phyloP scores from a whole-genome alignment of 2,329 filamentous ascomycete genomes.

The Epichloe typhina region DNA sequence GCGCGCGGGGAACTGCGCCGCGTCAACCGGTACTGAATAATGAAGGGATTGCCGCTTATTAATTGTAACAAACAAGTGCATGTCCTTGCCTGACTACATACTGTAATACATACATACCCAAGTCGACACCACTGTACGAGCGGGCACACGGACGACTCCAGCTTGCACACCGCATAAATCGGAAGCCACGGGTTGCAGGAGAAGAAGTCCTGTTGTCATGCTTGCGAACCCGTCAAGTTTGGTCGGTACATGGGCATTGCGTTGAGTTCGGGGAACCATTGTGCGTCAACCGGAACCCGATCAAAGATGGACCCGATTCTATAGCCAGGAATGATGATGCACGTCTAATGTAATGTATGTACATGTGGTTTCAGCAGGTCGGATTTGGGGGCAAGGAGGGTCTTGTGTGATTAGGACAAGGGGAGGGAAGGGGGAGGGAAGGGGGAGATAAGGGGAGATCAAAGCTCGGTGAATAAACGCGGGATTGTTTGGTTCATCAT shows the following conservation, averaged over 20 bases:
- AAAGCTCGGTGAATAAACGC: neutral
- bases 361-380: neutral
- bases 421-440: no score
- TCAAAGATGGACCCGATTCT: neutral
- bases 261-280: neutral
- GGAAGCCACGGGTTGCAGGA: neutral
- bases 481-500: neutral
- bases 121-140: no score
- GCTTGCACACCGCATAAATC: constrained; percentile 4
- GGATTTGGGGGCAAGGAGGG: neutral
- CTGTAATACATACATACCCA: no score
- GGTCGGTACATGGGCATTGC: neutral
- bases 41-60: no score
- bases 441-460: no score
- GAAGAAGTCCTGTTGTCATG: neutral
- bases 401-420: no score
- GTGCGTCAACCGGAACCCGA: neutral
- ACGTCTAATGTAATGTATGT: constrained; percentile 4
- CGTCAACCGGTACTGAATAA: no score
- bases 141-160: constrained; percentile 1
- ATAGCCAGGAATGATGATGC: constrained; percentile 3
- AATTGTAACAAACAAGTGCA: no score
- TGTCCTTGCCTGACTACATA: no score
- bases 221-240: neutral
- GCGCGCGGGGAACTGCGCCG: neutral